Conservation (phyloP, 208 protist genomes). For the Leishmania arabica region DNA sequence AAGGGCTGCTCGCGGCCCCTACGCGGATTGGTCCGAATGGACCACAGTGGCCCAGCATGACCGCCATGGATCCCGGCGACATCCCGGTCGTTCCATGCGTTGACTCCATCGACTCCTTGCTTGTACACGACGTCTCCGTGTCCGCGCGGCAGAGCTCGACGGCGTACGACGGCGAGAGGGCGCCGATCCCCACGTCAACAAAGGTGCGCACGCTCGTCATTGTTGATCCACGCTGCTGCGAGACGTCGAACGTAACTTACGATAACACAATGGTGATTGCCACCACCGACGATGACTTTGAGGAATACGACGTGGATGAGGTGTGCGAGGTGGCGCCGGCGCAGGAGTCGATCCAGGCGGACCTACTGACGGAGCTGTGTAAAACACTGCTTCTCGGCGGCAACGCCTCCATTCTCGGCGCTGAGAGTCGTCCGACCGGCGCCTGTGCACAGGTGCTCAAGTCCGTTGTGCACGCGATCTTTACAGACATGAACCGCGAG, state of each 20-base stretch:
- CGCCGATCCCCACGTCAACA: slow-evolving; percentile 39
- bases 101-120: slow-evolving; percentile 26
- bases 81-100: slow-evolving; percentile 19
- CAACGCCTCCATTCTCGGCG: slow-evolving; percentile 70
- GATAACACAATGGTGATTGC: slow-evolving; percentile 67
- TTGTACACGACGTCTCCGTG: slow-evolving; percentile 23
- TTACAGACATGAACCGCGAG: slow-evolving; percentile 39
- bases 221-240: slow-evolving; percentile 58
- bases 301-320: slow-evolving; percentile 85
- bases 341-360: slow-evolving; percentile 42
- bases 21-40: slow-evolving; percentile 22
- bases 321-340: slow-evolving; percentile 44
- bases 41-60: slow-evolving; percentile 28
- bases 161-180: slow-evolving; percentile 12
- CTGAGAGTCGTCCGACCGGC: slow-evolving; percentile 62
- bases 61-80: slow-evolving; percentile 6
- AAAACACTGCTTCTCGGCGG: slow-evolving; percentile 62
- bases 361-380: slow-evolving; percentile 56
- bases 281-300: slow-evolving; percentile 69
- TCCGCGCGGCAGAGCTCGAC: slow-evolving; percentile 23
- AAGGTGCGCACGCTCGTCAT: slow-evolving; percentile 76
- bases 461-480: slow-evolving; percentile 57
- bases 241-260: slow-evolving; percentile 68
- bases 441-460: slow-evolving; percentile 58
- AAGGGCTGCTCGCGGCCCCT: slow-evolving; percentile 16